These are phyloP conservation scores for Boletus pseudo-olivaceus DNA, from an alignment of 768 basidiomycete genomes.

Conservation along the genomic window DNA sequence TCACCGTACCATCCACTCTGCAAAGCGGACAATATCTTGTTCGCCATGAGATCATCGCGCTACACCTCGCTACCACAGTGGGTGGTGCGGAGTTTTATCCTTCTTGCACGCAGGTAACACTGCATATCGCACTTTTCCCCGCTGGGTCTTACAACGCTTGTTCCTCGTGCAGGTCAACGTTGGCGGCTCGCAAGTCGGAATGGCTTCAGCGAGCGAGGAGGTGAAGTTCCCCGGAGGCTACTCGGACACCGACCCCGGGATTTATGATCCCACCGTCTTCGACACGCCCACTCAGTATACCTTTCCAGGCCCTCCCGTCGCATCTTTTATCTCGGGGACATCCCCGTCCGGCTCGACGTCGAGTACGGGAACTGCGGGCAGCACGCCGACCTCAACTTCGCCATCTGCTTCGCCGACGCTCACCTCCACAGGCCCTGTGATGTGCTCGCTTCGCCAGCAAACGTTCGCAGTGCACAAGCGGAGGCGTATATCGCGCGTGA, in stretches of 20 bases:
- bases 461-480: constrained; percentile 15
- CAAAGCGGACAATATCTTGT: constrained; percentile 74
- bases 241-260: constrained; percentile 63
- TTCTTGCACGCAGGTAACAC: constrained; percentile 49
- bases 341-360: constrained; percentile 14
- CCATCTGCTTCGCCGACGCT: constrained; percentile 6
- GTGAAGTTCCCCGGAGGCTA: constrained; percentile 72
- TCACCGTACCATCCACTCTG: constrained; percentile 52
- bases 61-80: constrained; percentile 54
- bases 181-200: constrained; percentile 50
- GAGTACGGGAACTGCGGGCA: neutral
- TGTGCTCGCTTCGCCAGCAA: constrained; percentile 22
- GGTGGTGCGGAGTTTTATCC: constrained; percentile 83
- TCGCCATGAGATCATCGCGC: constrained; percentile 77
- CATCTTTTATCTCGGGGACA: constrained; percentile 34
- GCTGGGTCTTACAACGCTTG: neutral
- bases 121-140: neutral
- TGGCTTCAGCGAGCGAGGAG: constrained; percentile 38
- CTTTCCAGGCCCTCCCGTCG: constrained; percentile 54
- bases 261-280: constrained; percentile 48
- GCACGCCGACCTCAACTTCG: neutral
- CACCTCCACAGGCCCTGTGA: constrained; percentile 3
- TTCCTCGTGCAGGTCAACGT: constrained; percentile 43
- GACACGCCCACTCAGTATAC: constrained; percentile 35
- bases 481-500: constrained; percentile 9